phyloP scores from a whole-genome alignment of 148 eudicot species.

The Fallopia convolvulus region DNA sequence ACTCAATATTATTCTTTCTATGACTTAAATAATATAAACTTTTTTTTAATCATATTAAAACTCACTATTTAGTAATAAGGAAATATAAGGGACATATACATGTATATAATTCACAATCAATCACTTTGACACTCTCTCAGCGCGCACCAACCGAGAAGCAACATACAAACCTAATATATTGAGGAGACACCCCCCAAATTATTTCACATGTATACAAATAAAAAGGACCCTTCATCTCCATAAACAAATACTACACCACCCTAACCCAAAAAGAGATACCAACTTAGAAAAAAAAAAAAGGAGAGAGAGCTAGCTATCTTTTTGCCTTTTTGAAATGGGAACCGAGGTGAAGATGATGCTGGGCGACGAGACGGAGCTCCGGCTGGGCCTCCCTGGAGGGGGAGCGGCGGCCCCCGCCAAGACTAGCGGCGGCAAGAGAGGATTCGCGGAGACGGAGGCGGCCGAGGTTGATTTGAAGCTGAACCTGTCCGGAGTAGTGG shows the following conservation, averaged over 20 bases:
- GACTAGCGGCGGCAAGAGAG: slow-evolving; percentile 38
- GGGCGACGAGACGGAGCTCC: slow-evolving; percentile 43
- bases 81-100: background rate
- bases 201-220: background rate
- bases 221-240: background rate
- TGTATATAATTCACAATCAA: background rate
- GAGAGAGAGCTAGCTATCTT: background rate
- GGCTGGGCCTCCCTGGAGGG: slow-evolving; percentile 40
- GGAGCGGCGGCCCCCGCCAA: background rate
- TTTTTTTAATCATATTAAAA: no score
- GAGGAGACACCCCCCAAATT: background rate
- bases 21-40: no score
- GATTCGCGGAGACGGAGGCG: slow-evolving; percentile 23
- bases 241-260: background rate
- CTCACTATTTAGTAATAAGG: background rate
- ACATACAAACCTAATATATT: background rate
- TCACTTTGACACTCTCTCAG: background rate
- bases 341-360: background rate
- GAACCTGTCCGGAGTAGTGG: slow-evolving; percentile 18
- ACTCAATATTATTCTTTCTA: no score
- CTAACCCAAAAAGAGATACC: background rate
- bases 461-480: slow-evolving; percentile 40
- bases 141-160: slow-evolving; percentile 14
- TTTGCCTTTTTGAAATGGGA: background rate
- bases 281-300: background rate